phyloP scores from a whole-genome alignment of 176 grass and related monocot species.

The Phoenix dactylifera region DNA sequence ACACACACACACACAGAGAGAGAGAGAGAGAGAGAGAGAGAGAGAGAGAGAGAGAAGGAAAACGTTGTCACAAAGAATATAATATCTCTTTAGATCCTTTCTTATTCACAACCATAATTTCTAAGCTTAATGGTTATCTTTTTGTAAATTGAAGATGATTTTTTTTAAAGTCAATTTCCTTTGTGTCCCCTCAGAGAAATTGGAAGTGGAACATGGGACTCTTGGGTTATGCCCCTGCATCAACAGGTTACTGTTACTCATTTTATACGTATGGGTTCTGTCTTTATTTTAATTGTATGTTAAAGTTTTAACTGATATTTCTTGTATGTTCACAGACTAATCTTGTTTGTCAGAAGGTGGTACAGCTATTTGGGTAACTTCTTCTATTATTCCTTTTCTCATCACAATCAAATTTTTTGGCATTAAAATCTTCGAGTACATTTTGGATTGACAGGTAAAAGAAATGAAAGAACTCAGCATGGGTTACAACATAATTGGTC shows the following conservation, averaged over 20 bases:
- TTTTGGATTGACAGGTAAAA: slow-evolving; percentile 72
- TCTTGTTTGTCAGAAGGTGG: slow-evolving; percentile 86
- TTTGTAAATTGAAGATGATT: not conserved
- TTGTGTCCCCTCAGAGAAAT: slow-evolving; percentile 52
- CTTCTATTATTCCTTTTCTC: slow-evolving; percentile 20
- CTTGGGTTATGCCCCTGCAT: slow-evolving; percentile 84
- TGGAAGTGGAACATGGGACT: slow-evolving; percentile 61
- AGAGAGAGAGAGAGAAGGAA: too few species aligned
- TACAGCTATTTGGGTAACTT: slow-evolving; percentile 14
- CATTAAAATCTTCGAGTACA: slow-evolving; percentile 17
- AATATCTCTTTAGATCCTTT: too few species aligned
- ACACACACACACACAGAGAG: too few species aligned
- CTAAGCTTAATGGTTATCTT: not conserved
- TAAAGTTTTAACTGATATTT: slow-evolving; percentile 11
- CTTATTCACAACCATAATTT: too few species aligned
- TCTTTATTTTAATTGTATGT: too few species aligned
- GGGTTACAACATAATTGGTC: slow-evolving; percentile 85
- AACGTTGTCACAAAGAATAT: too few species aligned
- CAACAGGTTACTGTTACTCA: slow-evolving; percentile 42
- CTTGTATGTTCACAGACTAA: slow-evolving; percentile 43
- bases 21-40: too few species aligned
- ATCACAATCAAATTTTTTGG: slow-evolving; percentile 7
- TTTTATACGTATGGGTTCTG: too few species aligned
- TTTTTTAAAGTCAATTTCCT: not conserved
- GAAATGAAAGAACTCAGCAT: slow-evolving; percentile 63